Evolutionary conservation across 2,329 filamentous ascomycete species (phyloP).

Genomic region (Fusarium metavorans): DNA sequence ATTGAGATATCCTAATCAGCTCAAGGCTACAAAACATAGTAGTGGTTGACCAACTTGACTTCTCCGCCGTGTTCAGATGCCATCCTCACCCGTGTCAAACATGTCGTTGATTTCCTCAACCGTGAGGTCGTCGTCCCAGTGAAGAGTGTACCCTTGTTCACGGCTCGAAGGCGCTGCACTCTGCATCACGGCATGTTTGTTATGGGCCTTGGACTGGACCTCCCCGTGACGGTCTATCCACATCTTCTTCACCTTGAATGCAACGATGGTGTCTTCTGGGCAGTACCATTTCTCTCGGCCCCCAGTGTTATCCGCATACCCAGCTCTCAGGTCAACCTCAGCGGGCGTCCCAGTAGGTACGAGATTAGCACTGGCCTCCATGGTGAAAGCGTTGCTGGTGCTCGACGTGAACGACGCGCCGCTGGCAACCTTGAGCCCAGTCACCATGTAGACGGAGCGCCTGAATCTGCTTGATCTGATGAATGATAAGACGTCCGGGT

Average conservation of each 20-base stretch:
- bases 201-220: not conserved
- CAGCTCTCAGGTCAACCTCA: not conserved
- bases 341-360: not conserved
- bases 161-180: not conserved
- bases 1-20: not conserved
- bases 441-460: slow-evolving; percentile 14
- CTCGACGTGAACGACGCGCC: not conserved
- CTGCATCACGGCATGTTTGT: slow-evolving; percentile 1
- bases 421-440: slow-evolving; percentile 8
- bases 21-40: not conserved
- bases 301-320: not conserved
- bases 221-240: not conserved
- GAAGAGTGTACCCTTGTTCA: no score
- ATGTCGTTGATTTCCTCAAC: slow-evolving; percentile 1
- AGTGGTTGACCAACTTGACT: not conserved
- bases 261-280: not conserved
- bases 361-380: not conserved
- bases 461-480: not conserved
- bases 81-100: not conserved
- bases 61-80: not conserved
- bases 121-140: slow-evolving; percentile 8
- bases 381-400: not conserved
- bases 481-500: not conserved
- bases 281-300: not conserved
- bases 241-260: slow-evolving; percentile 6